Conservation (phyloP, 2,329 filamentous ascomycete genomes). For the Ophiostoma himal-ulmi region DNA sequence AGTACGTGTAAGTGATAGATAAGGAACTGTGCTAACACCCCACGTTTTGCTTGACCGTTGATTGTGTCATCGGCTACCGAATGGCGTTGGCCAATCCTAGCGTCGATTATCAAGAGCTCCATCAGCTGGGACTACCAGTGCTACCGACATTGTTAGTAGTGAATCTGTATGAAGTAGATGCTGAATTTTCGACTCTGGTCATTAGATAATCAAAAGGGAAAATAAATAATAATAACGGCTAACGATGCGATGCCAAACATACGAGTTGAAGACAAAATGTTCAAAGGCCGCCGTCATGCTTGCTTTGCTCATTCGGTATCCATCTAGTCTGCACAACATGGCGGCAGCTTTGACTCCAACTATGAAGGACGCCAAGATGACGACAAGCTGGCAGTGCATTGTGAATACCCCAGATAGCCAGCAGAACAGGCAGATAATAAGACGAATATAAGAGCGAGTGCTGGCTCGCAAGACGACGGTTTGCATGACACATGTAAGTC, state of each 20-base stretch:
- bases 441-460: background rate
- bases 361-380: background rate
- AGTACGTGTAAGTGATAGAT: background rate
- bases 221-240: too few relatives aligned
- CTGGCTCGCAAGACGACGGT: background rate
- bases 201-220: too few relatives aligned
- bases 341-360: background rate
- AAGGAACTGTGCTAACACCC: background rate
- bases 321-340: background rate
- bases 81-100: background rate
- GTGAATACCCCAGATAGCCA: background rate
- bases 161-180: too few relatives aligned
- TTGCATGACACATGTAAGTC: slow-evolving; percentile 1
- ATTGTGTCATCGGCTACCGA: background rate
- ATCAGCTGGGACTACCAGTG: background rate
- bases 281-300: too few relatives aligned
- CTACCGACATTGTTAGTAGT: too few relatives aligned
- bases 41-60: background rate
- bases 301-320: background rate
- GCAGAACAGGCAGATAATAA: background rate
- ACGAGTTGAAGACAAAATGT: too few relatives aligned
- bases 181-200: too few relatives aligned
- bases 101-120: background rate
- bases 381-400: background rate
- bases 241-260: too few relatives aligned